Evolutionary conservation across 192 early-diverging fungal species (phyloP), one percentile per base, ranked within the genome.

Genomic region (Coemansia sp.): DNA sequence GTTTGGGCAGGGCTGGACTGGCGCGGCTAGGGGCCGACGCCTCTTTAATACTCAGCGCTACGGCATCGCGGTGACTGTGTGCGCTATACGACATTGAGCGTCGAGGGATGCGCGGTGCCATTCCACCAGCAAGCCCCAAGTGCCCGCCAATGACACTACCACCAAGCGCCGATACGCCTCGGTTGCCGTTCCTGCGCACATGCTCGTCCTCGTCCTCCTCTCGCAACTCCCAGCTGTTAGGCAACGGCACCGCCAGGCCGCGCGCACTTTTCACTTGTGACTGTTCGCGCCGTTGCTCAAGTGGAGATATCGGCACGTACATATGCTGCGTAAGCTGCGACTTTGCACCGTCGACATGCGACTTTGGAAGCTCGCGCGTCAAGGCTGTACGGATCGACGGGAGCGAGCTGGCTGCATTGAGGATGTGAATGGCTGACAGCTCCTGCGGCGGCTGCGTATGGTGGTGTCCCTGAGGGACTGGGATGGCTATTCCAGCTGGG

Each of bases 301-400:
- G 66, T 5, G 81, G 81, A 36, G 81, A 83, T 62, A 83, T 78
- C 1, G 81, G 81, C 52, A 83, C 81, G 38, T 72, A 73, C 81
- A 83, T 75, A 11, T 73, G 75, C 22, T 72, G 22, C 18, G 41
- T 70, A 16, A 65, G 62, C 40, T 74, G 72, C 22, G 75, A 58
- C 58, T 71, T 74, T 66, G 73, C 41, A 0, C 60, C 49, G 22
- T 75, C 72, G 36, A 78, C 15, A 11, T 75, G 75, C 4, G 70
- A 29, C 47, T 70, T 78, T 62, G 62, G 36, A 18, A 50, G 62
- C 46, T 78, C 75, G 13, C 76, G 73, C 24, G 72, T 20, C 47
- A 69, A 36, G 11, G 67, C 62, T 0, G 73, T 70, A 12, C 80
- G 72, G 2, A 83, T 83, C 9, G 80, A 78, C 3, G 80, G 80